Conservation (phyloP, 2,329 filamentous ascomycete species). For the Ophiostoma pallidulum region DNA sequence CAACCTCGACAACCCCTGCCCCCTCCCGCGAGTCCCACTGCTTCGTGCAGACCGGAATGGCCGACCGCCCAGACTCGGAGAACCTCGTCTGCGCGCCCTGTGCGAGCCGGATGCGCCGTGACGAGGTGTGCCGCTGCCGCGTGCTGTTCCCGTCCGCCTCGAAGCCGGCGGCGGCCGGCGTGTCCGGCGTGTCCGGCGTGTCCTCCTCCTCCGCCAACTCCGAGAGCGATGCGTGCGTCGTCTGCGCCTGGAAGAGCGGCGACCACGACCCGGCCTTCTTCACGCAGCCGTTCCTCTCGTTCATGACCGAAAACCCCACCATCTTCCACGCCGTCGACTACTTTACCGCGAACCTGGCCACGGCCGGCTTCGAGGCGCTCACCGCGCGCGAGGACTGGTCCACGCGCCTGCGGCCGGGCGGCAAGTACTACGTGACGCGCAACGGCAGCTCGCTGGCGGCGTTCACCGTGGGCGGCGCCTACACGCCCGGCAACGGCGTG, state of each 20-base stretch:
- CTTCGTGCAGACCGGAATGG: constrained; percentile 40
- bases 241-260: constrained; percentile 31
- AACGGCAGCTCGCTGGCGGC: constrained; percentile 29
- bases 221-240: constrained; percentile 25
- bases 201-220: too few species aligned
- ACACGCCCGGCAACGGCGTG: constrained; percentile 28
- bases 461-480: constrained; percentile 27
- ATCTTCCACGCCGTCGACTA: constrained; percentile 84
- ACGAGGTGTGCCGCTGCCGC: constrained; percentile 8
- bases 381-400: constrained; percentile 72
- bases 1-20: not conserved
- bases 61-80: constrained; percentile 25
- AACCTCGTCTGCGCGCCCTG: constrained; percentile 31
- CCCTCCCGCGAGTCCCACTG: constrained; percentile 13
- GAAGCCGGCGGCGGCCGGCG: constrained; percentile 3
- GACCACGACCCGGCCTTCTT: constrained; percentile 59
- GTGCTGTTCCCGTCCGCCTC: not conserved
- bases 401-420: constrained; percentile 61
- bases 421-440: constrained; percentile 29
- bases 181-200: too few species aligned
- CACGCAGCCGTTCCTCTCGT: constrained; percentile 76
- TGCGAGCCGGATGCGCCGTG: constrained; percentile 26
- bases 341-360: constrained; percentile 62
- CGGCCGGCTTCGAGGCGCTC: constrained; percentile 67
- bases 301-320: constrained; percentile 83